phyloP scores from a whole-genome alignment of 1,139 yeast species.

The Saccharomyces hybrid region DNA sequence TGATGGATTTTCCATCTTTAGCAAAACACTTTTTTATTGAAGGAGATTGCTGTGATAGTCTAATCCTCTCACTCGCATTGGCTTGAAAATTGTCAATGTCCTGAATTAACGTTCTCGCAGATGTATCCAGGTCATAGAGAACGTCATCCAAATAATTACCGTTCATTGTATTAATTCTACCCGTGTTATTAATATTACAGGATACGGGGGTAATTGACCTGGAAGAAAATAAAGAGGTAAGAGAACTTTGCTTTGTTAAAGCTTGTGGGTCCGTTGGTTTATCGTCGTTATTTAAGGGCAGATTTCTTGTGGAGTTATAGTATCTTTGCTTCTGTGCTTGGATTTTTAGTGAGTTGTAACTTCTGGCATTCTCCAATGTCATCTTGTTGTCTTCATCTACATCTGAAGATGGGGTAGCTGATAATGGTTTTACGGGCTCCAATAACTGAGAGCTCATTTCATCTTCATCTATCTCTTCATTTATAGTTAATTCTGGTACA shows the following conservation, averaged over 20 bases:
- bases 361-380: background rate
- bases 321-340: constrained; percentile 29
- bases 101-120: background rate
- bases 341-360: constrained; percentile 23
- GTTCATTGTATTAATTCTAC: background rate
- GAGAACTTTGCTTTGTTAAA: constrained; percentile 5
- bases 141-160: background rate
- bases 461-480: background rate
- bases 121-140: background rate
- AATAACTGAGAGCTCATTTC: background rate
- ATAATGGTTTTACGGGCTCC: background rate
- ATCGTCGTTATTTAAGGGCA: constrained; percentile 14
- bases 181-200: background rate
- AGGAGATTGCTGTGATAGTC: background rate
- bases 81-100: background rate
- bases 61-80: background rate
- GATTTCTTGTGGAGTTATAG: constrained; percentile 24
- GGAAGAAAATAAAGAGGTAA: constrained; percentile 14
- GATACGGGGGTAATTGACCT: constrained; percentile 20
- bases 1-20: background rate
- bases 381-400: constrained; percentile 5
- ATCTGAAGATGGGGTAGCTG: background rate
- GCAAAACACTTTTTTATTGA: background rate
- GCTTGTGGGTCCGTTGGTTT: constrained; percentile 6
- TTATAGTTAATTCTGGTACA: constrained; percentile 2